Base-by-base conservation (phyloP, 2,329 filamentous ascomycete genomes). In the Exophiala dermatitidis region DNA sequence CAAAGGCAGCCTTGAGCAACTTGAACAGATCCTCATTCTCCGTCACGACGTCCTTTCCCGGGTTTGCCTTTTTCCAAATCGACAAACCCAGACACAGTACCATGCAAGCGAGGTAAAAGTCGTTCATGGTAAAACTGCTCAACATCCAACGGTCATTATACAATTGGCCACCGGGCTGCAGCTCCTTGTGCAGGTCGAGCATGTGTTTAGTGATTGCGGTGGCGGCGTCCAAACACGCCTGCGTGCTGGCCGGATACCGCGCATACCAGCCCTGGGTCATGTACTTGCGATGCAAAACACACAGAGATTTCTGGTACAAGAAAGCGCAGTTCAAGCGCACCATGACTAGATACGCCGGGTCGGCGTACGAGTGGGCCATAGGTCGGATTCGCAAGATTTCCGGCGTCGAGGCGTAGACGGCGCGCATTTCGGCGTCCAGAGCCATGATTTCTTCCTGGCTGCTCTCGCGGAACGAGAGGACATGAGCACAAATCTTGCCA, bases 91-190 rank as follows among this genome's bases (percentile, higher is more conserved):
- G 67, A 56, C 79, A 83, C 2, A 85, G 62, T 9, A 84, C 74
- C 74, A 82, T 81, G 50, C 78, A 75, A 0, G 81, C 80, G 2
- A 84, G 72, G 48, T 85, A 68, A 47, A 80, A 84, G 62, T 85
- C 81, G 47, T 83, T 79, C 48, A 80, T 74, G 7, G 77, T 74
- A 3, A 84, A 67, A 0, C 77, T 78, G 2, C 75, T 77, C 19
- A 82, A 65, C 60, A 83, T 82, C 77, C 80, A 83, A 3, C 74
- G 72, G 36, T 77, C 73, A 31, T 72, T 69, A 56, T 72, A 69
- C 9, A 85, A 66, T 29, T 78, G 69, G 4, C 77, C 77, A 1
- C 80, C 80, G 0, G 80, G 79, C 52, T 74, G 73, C 4, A 71
- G 75, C 38, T 79, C 76, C 26, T 72, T 67, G 60, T 75, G 72